These are phyloP conservation scores for Pseudocercospora musae DNA, from an alignment of 2,329 filamentous ascomycete genomes.

Conservation along the genomic window DNA sequence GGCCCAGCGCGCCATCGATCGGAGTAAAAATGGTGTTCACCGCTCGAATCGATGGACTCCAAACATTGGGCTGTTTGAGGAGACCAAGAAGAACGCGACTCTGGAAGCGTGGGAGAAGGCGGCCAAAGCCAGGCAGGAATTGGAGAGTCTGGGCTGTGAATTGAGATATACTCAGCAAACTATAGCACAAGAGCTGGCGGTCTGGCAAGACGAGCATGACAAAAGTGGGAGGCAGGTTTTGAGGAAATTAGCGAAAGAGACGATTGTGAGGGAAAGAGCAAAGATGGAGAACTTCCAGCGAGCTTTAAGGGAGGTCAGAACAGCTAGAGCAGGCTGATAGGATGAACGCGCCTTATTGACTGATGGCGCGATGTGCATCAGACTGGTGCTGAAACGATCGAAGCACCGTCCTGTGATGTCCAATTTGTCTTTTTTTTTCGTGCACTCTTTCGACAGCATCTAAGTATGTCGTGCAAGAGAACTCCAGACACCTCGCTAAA, in stretches of 20 bases:
- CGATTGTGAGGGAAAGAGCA: conserved; percentile 76
- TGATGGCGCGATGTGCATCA: background rate
- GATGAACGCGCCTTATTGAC: background rate
- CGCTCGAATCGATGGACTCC: conserved; percentile 77
- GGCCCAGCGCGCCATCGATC: conserved; percentile 72
- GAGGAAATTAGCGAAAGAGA: conserved; percentile 69
- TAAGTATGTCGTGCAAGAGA: background rate
- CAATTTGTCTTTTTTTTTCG: background rate
- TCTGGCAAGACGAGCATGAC: conserved; percentile 88
- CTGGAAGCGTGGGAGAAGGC: conserved; percentile 83
- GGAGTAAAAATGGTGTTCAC: conserved; percentile 70
- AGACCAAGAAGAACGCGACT: conserved; percentile 76
- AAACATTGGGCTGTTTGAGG: conserved; percentile 64
- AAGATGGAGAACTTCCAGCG: conserved; percentile 76
- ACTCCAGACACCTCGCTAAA: background rate
- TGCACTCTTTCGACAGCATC: background rate
- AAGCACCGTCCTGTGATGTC: background rate
- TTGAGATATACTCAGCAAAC: conserved; percentile 89
- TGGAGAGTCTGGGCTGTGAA: conserved; percentile 72
- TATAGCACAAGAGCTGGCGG: conserved; percentile 84
- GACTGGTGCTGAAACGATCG: background rate
- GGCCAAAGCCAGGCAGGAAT: conserved; percentile 65
- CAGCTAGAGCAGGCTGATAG: background rate
- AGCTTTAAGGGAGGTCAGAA: conserved; percentile 60
- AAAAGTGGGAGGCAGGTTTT: conserved; percentile 72